These are phyloP conservation scores for Babjeviella inositovora DNA, from an alignment of 805 yeast species.

Conservation along the genomic window DNA sequence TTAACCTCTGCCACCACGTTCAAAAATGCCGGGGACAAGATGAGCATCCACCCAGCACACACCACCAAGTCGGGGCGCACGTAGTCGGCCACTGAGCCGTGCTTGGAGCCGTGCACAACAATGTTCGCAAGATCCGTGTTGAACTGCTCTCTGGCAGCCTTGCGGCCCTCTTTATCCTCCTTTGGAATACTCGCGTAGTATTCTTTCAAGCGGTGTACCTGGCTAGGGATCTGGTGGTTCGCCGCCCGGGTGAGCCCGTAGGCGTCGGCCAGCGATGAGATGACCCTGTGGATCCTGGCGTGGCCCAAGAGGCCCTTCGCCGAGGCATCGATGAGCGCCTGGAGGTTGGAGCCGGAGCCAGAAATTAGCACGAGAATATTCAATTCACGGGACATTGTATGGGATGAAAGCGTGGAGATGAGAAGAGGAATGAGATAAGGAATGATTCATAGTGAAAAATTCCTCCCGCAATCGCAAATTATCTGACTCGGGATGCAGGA, in stretches of 20 bases:
- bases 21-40: slow-evolving; percentile 65
- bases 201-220: slow-evolving; percentile 49
- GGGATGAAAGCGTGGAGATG: too few relatives aligned
- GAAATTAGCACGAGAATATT: slow-evolving; percentile 70
- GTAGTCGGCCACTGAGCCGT: slow-evolving; percentile 10
- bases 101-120: slow-evolving; percentile 31
- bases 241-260: slow-evolving; percentile 75
- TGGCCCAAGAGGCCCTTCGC: slow-evolving; percentile 17
- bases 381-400: too few relatives aligned
- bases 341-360: slow-evolving; percentile 91
- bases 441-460: too few relatives aligned
- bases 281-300: slow-evolving; percentile 55
- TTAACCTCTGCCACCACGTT: slow-evolving; percentile 40
- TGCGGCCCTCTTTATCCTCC: slow-evolving; percentile 42
- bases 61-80: slow-evolving; percentile 71
- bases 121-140: slow-evolving; percentile 65
- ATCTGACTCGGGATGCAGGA: too few relatives aligned
- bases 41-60: slow-evolving; percentile 98
- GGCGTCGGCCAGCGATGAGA: slow-evolving; percentile 78
- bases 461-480: too few relatives aligned
- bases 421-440: too few relatives aligned
- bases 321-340: slow-evolving; percentile 77
- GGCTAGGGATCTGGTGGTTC: slow-evolving; percentile 53
- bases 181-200: slow-evolving; percentile 69
- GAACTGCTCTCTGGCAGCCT: slow-evolving; percentile 48